Conservation (phyloP, 805 yeast genomes). For the Metschnikowia sp. region DNA sequence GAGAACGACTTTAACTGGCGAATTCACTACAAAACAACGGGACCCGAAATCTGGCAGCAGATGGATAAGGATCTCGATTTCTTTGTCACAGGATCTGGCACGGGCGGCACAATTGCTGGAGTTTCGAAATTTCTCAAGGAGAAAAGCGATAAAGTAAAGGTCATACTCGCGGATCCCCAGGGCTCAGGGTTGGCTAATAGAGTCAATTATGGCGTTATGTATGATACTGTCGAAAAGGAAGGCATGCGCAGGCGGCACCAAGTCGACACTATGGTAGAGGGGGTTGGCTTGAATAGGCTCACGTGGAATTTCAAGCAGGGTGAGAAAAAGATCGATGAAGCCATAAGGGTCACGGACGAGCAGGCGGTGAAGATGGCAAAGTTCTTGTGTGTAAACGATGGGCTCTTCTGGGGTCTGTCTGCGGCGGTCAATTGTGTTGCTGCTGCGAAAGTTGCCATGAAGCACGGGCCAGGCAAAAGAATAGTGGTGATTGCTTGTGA, state of each 20-base stretch:
- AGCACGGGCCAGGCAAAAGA: constrained; percentile 52
- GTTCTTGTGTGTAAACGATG: constrained; percentile 75
- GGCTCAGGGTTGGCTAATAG: constrained; percentile 90
- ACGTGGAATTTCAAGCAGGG: constrained; percentile 79
- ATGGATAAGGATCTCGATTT: constrained; percentile 61
- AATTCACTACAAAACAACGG: constrained; percentile 77
- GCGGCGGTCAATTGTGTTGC: constrained; percentile 95
- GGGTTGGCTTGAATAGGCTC: constrained; percentile 85
- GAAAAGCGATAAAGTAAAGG: constrained; percentile 37
- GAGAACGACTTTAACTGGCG: constrained; percentile 92
- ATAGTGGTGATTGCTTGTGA: constrained; percentile 90
- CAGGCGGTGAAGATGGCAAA: constrained; percentile 90
- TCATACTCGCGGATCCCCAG: constrained; percentile 89
- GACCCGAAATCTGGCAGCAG: constrained; percentile 88
- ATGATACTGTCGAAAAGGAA: constrained; percentile 81
- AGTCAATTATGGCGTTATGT: constrained; percentile 90
- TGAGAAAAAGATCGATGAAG: constrained; percentile 67
- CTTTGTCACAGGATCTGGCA: constrained; percentile 90
- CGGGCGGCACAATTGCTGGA: constrained; percentile 52
- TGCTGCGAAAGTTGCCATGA: constrained; percentile 55
- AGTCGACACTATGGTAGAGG: constrained; percentile 92
- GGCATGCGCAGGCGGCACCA: constrained; percentile 95
- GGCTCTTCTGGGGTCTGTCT: constrained; percentile 87
- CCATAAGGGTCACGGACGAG: constrained; percentile 72
- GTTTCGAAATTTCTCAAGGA: constrained; percentile 40